A percentile compares a stretch with the other conserved stretches of the same genome.
These are phyloP conservation scores for Wilcoxina mikolae DNA, from an alignment of 495 filamentous ascomycete species.

Conservation along the genomic window DNA sequence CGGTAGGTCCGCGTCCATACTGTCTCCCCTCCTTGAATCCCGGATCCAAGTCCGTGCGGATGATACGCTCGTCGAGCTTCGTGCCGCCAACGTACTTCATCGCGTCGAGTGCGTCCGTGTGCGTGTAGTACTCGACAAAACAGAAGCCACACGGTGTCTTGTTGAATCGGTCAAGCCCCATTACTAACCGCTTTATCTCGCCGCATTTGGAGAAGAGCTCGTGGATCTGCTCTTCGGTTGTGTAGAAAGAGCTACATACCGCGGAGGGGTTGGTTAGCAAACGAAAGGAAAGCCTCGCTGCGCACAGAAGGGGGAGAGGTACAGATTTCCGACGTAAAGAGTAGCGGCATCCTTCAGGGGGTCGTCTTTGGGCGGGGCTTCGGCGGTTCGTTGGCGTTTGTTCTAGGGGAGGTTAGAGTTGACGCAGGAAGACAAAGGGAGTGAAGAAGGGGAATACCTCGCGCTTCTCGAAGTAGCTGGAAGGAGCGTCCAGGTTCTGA, in stretches of 20 bases:
- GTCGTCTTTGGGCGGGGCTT: constrained; percentile 37
- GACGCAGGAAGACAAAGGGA: neutral
- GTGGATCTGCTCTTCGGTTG: constrained; percentile 96
- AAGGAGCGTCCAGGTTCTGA: constrained; percentile 57
- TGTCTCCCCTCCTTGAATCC: constrained; percentile 92
- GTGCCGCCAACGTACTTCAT: constrained; percentile 98
- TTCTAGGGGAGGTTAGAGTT: constrained; percentile 1
- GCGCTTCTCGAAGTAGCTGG: constrained; percentile 44
- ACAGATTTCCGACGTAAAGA: constrained; percentile 96
- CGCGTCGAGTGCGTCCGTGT: constrained; percentile 89
- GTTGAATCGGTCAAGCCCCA: constrained; percentile 90
- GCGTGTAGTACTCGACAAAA: constrained; percentile 98
- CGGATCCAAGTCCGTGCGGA: constrained; percentile 90
- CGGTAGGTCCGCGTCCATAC: constrained; percentile 79
- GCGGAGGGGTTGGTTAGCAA: neutral
- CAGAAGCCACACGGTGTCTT: constrained; percentile 99
- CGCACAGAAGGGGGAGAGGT: constrained; percentile 28
- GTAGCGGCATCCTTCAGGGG: constrained; percentile 77
- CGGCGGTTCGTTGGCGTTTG: constrained; percentile 12
- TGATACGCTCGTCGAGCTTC: constrained; percentile 95
- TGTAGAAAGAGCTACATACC: constrained; percentile 99
- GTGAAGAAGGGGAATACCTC: constrained; percentile 8
- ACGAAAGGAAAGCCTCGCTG: neutral
- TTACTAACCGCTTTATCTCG: constrained; percentile 94
- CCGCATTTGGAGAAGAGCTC: constrained; percentile 95